A percentile compares a stretch with the other conserved stretches of the same genome.
Evolutionary conservation across 805 yeast species (phyloP).

Genomic region (Suhomyces vadensis): DNA sequence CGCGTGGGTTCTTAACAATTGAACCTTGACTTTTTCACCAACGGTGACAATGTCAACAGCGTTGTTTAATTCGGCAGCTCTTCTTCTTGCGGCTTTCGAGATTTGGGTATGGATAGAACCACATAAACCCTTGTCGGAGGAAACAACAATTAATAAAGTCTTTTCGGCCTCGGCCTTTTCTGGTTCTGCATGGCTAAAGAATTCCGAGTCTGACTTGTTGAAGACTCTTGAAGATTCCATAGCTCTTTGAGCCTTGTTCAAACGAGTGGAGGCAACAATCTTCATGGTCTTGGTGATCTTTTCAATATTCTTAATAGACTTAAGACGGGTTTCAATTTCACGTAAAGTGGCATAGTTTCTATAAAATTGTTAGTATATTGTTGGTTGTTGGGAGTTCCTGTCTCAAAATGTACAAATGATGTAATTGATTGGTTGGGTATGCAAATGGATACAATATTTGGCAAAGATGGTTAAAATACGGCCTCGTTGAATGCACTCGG

Average conservation of each 20-base stretch:
- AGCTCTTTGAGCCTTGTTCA: conserved; percentile 93
- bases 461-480: too few relatives aligned
- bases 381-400: neutral
- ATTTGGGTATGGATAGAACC: conserved; percentile 97
- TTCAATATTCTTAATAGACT: conserved; percentile 97
- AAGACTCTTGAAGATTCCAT: conserved; percentile 85
- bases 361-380: conserved; percentile 23
- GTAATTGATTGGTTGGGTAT: too few relatives aligned
- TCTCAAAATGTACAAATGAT: neutral
- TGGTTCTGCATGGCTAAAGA: conserved; percentile 81
- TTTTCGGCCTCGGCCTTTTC: conserved; percentile 56
- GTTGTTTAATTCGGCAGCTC: conserved; percentile 60
- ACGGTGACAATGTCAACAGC: conserved; percentile 77
- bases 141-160: conserved; percentile 80
- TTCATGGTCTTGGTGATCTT: conserved; percentile 99
- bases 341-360: conserved; percentile 98
- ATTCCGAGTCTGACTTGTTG: conserved; percentile 75
- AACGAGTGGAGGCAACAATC: conserved; percentile 97
- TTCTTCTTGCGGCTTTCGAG: conserved; percentile 80
- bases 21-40: conserved; percentile 94
- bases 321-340: conserved; percentile 97
- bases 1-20: conserved; percentile 80
- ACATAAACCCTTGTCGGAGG: conserved; percentile 98
- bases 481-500: too few relatives aligned
- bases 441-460: too few relatives aligned